Base-by-base conservation (phyloP, 2,329 filamentous ascomycete species). In the Diaporthe longicolla region DNA sequence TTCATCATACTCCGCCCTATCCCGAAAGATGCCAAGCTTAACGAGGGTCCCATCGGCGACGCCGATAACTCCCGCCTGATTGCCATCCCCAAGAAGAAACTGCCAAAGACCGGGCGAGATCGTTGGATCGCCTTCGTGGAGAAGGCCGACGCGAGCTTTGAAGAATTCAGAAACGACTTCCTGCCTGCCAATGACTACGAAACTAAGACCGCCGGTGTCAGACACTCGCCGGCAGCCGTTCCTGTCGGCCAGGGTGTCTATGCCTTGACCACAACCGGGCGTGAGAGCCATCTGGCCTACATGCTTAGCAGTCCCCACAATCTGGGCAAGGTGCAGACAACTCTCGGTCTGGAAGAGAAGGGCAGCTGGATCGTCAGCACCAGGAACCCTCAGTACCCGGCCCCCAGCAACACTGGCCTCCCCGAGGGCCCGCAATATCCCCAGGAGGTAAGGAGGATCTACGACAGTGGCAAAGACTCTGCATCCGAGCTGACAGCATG, bases 201-300 rank as follows among this genome's bases (percentile, higher is more conserved):
- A 69, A 97, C 95, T 10, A 92, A 95, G 84, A 96, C 94, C 0
- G 85, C 84, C 3, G 94, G 94, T 1, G 90, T 89, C 19, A 89
- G 93, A 17, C 91, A 93, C 68, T 88, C 86, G 0, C 92, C 94
- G 0, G 90, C 93, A 1, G 92, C 93, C 1, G 92, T 89, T 0
- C 93, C 94, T 0, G 87, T 95, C n/a, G 95, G 92, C 0, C 95
- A 97, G 81, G 95, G 95, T 0, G 91, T 97, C 0, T 98, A 98
- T 78, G 93, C 93, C 0, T 91, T 98, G 70, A 94, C 93, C 0
- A 90, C 89, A 3, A 94, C 92, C 0, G 91, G 91, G 1, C 86
- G 92, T 0, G 90, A 93, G 63, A 94, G 91, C 2, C 95, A 97
- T 78, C 86, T 98, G 11, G 93, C 89, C 0, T 98, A 98, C 79